Base-by-base conservation (phyloP, 805 yeast species). In the Candida sonorensis region DNA sequence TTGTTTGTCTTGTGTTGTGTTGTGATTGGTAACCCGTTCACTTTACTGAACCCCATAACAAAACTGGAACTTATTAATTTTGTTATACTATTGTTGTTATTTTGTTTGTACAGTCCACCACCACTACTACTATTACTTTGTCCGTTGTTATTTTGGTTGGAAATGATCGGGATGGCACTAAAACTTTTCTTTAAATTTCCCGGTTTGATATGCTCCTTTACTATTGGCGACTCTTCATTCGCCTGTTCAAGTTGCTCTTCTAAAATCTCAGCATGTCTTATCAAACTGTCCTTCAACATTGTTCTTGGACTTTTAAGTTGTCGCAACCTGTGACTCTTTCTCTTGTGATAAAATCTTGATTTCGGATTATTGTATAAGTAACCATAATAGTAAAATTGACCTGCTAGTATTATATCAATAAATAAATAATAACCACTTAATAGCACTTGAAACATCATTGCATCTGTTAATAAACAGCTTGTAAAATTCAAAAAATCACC, bases 401-500 rank as follows among this genome's bases (percentile, higher is more conserved):
- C 47, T 9, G 63, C 58, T 30, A 72, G 46, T 11, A 72, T 59
- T 17, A 61, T 36, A 44, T 72, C 77, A 12, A 71, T 66, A 29
- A 62, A 57, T 37, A 76, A 62, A 42, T 69, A 71, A 44, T 72
- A 72, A 1, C 60, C 48, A 9, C 73, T 68, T 10, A 72, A 46
- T 20, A 67, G 46, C 2, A 63, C 55, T 41, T 69, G 76, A 39
- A 69, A 71, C 16, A 67, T 61, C 47, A 69, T 55, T 1, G 76
- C 75, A 15, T 59, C 48, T 1, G 74, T 68, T 37, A 71, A 46
- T 10, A 71, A 23, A 40, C 76, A 67, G 18, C 75, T 71, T 1
- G 58, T 27, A 14, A 78, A 62, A 41, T 76, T 75, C 10, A 78
- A 50, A 20, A 66, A 53, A 47, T 77, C 85, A 8, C 88, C 90